Percentiles rank a stretch among this genome's conserved stretches.
phyloP scores from a whole-genome alignment of 441 rosid genomes.

The Pelargonium myrrhifolium region DNA sequence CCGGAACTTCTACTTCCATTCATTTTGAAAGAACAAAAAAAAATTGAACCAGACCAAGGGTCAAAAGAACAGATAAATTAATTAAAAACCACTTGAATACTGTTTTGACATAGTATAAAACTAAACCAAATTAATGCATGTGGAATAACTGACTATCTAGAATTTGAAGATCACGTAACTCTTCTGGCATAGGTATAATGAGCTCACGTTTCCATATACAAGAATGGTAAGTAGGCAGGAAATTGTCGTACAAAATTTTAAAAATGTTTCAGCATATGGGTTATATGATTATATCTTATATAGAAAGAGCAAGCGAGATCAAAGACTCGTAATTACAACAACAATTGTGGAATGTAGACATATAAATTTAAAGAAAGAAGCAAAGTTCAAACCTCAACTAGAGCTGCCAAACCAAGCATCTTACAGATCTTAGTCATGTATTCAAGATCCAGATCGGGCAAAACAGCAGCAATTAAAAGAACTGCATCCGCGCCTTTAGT shows the following conservation, averaged over 20 bases:
- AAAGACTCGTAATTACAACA: neutral
- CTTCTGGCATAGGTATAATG: neutral
- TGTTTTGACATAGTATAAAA: neutral
- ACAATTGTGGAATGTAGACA: neutral
- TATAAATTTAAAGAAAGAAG: slow-evolving; percentile 10
- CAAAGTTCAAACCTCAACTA: slow-evolving; percentile 63
- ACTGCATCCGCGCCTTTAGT: slow-evolving; percentile 87
- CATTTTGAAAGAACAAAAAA: neutral
- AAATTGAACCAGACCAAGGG: neutral
- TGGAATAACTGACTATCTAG: neutral
- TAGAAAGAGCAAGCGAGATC: neutral
- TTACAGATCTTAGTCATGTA: slow-evolving; percentile 78
- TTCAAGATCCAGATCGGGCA: slow-evolving; percentile 76
- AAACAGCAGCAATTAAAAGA: slow-evolving; percentile 84
- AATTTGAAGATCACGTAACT: neutral
- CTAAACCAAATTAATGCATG: neutral
- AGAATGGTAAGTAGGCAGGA: neutral
- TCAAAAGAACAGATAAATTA: neutral
- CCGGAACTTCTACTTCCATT: neutral
- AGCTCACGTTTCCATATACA: neutral
- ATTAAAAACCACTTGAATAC: neutral
- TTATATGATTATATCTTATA: neutral
- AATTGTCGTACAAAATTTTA: neutral
- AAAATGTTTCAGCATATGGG: neutral
- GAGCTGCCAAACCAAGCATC: slow-evolving; percentile 73